A percentile compares a stretch with the other conserved stretches of the same genome.
These are phyloP conservation scores for Inga laurina DNA, from an alignment of 306 rosid genomes.

Conservation along the genomic window DNA sequence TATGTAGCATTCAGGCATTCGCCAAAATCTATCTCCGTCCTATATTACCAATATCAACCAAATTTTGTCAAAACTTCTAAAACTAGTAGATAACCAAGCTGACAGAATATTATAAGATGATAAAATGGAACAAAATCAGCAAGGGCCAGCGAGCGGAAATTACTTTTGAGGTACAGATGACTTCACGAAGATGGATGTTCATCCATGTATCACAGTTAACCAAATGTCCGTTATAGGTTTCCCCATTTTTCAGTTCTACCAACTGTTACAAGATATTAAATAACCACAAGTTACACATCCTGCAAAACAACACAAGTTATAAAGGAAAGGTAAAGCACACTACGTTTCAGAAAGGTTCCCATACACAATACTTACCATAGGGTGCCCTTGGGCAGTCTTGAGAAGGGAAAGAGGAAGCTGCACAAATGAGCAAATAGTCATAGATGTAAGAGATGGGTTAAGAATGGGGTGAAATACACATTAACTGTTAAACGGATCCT, in stretches of 20 bases:
- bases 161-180: slow-evolving; percentile 95
- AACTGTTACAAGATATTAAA: slow-evolving; percentile 53
- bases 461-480: slow-evolving; percentile 10
- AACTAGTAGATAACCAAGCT: not conserved
- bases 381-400: slow-evolving; percentile 96
- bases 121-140: not conserved
- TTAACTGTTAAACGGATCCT: slow-evolving; percentile 15
- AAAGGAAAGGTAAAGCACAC: slow-evolving; percentile 13
- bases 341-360: not conserved
- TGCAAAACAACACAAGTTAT: slow-evolving; percentile 18
- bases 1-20: slow-evolving; percentile 97
- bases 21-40: slow-evolving; percentile 99
- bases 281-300: slow-evolving; percentile 29
- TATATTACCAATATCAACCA: slow-evolving; percentile 35
- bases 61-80: not conserved
- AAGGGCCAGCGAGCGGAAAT: not conserved
- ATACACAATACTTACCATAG: slow-evolving; percentile 55
- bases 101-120: not conserved
- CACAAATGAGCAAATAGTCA: slow-evolving; percentile 19
- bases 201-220: slow-evolving; percentile 99
- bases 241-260: slow-evolving; percentile 97
- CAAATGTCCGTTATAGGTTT: slow-evolving; percentile 97
- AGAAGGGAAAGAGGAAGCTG: slow-evolving; percentile 95
- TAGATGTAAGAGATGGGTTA: not conserved
- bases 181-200: slow-evolving; percentile 99